Base-by-base conservation (phyloP, 2,329 filamentous ascomycete species). In the Trichoderma citrinoviride region DNA sequence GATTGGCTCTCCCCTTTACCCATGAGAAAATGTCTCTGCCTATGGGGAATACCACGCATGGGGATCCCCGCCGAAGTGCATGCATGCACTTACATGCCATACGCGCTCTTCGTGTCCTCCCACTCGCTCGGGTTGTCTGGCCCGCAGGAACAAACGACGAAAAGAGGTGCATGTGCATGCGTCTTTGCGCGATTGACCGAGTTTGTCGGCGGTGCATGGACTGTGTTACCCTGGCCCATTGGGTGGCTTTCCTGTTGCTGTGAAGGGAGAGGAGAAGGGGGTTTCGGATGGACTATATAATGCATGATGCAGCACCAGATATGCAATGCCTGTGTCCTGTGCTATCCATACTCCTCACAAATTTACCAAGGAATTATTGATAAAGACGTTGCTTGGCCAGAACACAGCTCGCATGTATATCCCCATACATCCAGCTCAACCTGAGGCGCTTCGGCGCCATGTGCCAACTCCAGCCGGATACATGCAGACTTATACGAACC, bases 381-480 rank as follows among this genome's bases (percentile, higher is more conserved):
- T 21, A 3, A 25, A 7, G 1, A 19, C 14, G 29, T 43, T 2
- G 2, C n/a, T 37, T 7, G 6, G 5, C 7, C 29, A 41, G 49
- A 19, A 14, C 21, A 29, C 25, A n/a, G 33, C 33, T 41, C 17
- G 57, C 61, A 76, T 76, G 74, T 73, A 76, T 73, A 76, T 76
- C 61, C 72, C 73, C 43, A 43, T 60, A 43, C 40, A 58, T 54
- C 68, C 43, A 29, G 66, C 53, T 44, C 8, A 49, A 1, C n/a
- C 17, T 46, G 57, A 53, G 23, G 56, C 41, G 41, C 56, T 61
- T 23, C 47, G 19, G 50, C 56, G 57, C 41, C 40, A 33, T 65
- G 49, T 1, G 37, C 19, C n/a, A 23, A 21, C 52, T n/a, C n/a
- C n/a, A 15, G 50, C 15, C 5, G 29, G 21, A 41, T 25, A 56